Base-by-base conservation (phyloP, 2,329 filamentous ascomycete species). In the Orbilia blumenaviensis region DNA sequence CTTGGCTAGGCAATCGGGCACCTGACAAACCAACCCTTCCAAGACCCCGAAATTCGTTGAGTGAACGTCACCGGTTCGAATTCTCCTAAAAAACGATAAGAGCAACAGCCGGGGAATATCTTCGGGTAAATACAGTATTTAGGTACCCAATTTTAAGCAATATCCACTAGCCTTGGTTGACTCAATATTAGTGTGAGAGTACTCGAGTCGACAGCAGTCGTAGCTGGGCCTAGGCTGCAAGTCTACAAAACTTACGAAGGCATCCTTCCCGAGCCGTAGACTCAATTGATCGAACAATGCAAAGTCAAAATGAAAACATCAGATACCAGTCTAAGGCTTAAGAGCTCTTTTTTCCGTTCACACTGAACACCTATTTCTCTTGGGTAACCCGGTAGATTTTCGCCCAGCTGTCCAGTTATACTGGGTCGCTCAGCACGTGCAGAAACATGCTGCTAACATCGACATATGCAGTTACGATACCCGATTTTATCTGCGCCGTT, bases 21-120 rank as follows among this genome's bases (percentile, higher is more conserved):
- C 18, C n/a, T 25, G 21, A 46, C 56, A 16, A 60, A 16, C 32
- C 18, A 4, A 38, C 25, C 34, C 32, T 14, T 46, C 14, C 23
- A 41, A 54, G 29, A 68, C 25, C 42, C 42, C 52, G 64, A 68
- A 61, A 68, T 68, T 50, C 25, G 18, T 21, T 38, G 38, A 61
- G 3, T 12, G 41, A 36, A 29, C 27, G 29, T 52, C 42, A 50
- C 1, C 41, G 38, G 27, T 50, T 48, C 50, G 38, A 60, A 68
- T 69, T 69, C 25, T 46, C 44, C 44, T 56, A 46, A n/a, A 41
- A 6, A 56, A n/a, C 14, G n/a, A 56, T 56, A 9, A 21, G n/a
- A 23, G 18, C n/a, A 2, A n/a, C n/a, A n/a, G n/a, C n/a, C 6
- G 16, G 10, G 29, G 29, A 36, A 38, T 23, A 56, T 38, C 52